phyloP scores from a whole-genome alignment of 2,329 filamentous ascomycete species.

The Lachnellula suecica region DNA sequence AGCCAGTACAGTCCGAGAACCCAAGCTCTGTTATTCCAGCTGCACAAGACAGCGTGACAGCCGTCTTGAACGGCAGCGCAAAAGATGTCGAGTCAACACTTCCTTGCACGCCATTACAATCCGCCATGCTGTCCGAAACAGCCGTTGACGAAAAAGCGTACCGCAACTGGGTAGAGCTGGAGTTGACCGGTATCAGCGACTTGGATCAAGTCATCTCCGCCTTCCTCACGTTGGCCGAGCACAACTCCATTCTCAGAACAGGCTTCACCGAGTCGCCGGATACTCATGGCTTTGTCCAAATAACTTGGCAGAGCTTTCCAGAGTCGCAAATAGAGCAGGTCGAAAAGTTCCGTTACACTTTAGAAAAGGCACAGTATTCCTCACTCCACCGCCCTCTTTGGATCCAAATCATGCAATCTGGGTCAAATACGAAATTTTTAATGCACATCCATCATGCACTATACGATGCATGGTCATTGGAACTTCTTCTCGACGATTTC shows the following conservation, averaged over 20 bases:
- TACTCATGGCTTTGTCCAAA: constrained; percentile 52
- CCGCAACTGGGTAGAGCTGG: constrained; percentile 73
- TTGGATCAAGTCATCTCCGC: constrained; percentile 44
- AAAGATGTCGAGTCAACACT: constrained; percentile 46
- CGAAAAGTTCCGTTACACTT: constrained; percentile 39
- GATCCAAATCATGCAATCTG: constrained; percentile 50
- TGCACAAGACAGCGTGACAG: neutral
- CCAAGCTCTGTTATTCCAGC: neutral
- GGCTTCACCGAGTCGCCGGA: constrained; percentile 62
- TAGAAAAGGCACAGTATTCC: constrained; percentile 38
- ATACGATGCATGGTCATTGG: constrained; percentile 93
- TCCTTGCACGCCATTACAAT: constrained; percentile 72
- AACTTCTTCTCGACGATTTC: constrained; percentile 71
- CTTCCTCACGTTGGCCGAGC: constrained; percentile 47
- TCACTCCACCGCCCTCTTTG: constrained; percentile 51
- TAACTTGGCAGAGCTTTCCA: constrained; percentile 59
- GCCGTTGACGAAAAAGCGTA: constrained; percentile 59
- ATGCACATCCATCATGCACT: constrained; percentile 73
- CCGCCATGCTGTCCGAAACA: constrained; percentile 79
- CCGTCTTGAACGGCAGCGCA: constrained; percentile 26
- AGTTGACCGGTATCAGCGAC: constrained; percentile 36
- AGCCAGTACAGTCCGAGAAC: neutral
- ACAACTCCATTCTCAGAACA: constrained; percentile 70
- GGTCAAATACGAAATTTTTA: constrained; percentile 30
- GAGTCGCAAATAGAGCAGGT: constrained; percentile 38